These are phyloP conservation scores for Apocynum venetum DNA, from an alignment of 257 asterid genomes.

Conservation along the genomic window DNA sequence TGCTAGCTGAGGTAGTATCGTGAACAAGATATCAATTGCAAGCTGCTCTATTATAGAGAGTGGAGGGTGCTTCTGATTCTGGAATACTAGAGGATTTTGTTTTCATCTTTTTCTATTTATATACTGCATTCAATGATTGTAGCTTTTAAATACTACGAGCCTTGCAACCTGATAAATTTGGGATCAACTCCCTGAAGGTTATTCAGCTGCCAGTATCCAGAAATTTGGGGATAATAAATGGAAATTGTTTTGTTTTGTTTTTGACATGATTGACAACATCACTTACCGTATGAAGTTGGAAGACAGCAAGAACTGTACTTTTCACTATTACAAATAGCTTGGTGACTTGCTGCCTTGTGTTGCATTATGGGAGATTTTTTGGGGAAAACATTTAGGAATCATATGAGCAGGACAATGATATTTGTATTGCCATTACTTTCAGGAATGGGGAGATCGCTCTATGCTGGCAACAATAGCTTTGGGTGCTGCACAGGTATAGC, in stretches of 20 bases:
- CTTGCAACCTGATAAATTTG: background rate
- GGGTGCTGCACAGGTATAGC: constrained; percentile 91
- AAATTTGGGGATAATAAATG: background rate
- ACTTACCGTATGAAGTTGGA: background rate
- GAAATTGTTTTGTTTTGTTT: too few relatives aligned
- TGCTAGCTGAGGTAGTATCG: background rate
- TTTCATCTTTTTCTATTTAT: background rate
- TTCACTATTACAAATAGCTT: background rate
- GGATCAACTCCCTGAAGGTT: background rate
- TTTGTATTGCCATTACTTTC: constrained; percentile 8
- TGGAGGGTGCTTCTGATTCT: background rate
- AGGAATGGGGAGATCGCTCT: constrained; percentile 99
- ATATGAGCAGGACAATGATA: background rate
- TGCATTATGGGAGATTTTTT: background rate
- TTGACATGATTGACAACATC: background rate
- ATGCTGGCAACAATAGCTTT: constrained; percentile 98
- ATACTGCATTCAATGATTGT: background rate
- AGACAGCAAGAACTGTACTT: background rate
- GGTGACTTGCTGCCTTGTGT: too few relatives aligned
- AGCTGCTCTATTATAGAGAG: background rate
- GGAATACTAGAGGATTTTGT: background rate
- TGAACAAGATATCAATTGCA: background rate
- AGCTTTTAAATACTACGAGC: background rate
- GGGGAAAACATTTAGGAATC: background rate
- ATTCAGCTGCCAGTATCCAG: background rate